phyloP scores from a whole-genome alignment of 495 filamentous ascomycete genomes.

The Neurospora sp. region DNA sequence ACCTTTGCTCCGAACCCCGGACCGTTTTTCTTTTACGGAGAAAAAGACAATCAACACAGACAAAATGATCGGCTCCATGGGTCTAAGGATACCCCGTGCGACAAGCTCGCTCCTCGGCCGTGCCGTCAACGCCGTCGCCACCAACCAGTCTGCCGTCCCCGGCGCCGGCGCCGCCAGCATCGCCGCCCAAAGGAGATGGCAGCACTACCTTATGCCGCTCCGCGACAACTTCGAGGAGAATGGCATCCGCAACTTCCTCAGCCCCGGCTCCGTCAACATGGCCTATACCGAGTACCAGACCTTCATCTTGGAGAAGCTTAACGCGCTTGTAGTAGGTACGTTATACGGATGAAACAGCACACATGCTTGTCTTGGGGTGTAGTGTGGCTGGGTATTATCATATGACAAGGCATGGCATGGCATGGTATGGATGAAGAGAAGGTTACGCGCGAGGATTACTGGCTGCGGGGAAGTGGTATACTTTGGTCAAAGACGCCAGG shows the following conservation, averaged over 20 bases:
- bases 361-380: background rate
- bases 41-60: background rate
- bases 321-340: constrained; percentile 62
- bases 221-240: constrained; percentile 20
- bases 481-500: background rate
- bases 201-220: background rate
- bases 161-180: background rate
- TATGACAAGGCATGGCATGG: background rate
- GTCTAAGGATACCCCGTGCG: background rate
- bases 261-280: constrained; percentile 53
- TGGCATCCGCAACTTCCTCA: constrained; percentile 60
- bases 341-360: background rate
- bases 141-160: background rate
- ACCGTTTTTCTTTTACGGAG: background rate
- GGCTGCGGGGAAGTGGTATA: background rate
- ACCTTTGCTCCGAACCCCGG: background rate
- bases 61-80: background rate
- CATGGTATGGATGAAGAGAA: background rate
- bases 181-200: background rate
- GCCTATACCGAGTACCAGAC: constrained; percentile 79
- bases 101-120: background rate
- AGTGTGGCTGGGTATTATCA: background rate
- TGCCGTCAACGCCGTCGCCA: background rate
- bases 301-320: constrained; percentile 63
- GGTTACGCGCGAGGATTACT: background rate